phyloP scores from a whole-genome alignment of 2,329 filamentous ascomycete species.

The Trichoderma oligosporum region DNA sequence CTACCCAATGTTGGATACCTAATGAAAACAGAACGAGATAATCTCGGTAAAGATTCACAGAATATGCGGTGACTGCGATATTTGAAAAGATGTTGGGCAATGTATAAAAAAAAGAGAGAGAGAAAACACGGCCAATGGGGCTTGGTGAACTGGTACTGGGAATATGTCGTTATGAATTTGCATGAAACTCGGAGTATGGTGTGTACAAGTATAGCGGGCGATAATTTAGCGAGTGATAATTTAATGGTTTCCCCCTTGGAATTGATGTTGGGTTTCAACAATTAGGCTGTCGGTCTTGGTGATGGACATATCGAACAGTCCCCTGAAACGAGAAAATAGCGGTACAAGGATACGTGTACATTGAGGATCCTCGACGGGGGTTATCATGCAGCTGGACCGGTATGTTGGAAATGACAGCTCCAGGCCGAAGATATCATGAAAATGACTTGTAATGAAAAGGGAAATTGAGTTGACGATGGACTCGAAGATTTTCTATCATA shows the following conservation, averaged over 20 bases:
- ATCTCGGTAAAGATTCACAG: constrained; percentile 11
- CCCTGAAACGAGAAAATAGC: neutral
- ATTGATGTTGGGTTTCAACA: neutral
- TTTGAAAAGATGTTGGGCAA: neutral
- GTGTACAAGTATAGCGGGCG: constrained; percentile 8
- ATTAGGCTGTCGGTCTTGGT: neutral
- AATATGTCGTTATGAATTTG: neutral
- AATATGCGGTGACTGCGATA: neutral
- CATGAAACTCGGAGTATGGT: constrained; percentile 3
- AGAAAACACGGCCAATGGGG: neutral
- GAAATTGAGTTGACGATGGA: neutral
- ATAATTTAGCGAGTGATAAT: constrained; percentile 7
- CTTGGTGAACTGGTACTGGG: neutral
- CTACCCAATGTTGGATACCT: neutral
- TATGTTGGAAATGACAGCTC: neutral
- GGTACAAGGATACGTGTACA: constrained; percentile 8
- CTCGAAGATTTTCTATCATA: neutral
- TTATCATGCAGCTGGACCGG: neutral
- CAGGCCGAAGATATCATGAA: neutral
- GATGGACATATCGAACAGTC: neutral
- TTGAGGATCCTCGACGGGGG: neutral
- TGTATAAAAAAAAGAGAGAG: neutral
- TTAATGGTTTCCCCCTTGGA: neutral
- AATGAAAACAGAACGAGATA: constrained; percentile 15
- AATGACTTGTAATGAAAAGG: constrained; percentile 1